Evolutionary conservation across 352 stramenopile species (phyloP), one percentile per base, ranked within the genome.

Genomic region (Phytophthora sojae): DNA sequence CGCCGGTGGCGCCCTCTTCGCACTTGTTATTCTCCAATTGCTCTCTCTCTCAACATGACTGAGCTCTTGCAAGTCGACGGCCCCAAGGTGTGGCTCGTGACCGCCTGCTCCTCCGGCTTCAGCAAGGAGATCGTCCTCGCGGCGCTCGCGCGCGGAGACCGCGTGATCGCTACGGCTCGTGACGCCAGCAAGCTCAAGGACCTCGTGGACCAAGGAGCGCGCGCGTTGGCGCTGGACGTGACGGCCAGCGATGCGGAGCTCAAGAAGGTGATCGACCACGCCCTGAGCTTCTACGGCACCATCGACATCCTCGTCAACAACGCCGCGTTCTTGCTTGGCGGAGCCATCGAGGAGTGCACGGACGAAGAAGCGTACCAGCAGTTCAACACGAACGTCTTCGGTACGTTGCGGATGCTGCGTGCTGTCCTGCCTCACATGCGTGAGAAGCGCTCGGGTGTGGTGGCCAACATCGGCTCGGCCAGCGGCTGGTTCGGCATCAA

Each of bases 301-400:
- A 84, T 89, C 62, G 77, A 89, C 60, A 76, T 87, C 52, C 61
- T 89, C 19, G 77, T 89, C 15, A 86, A 86, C 67, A 85, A 89
- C 51, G 79, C 79, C 8, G 77, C 71, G 6, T 85, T 85, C 49
- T 52, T 79, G 50, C 75, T 83, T 9, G 69, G 78, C 17, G 81
- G 79, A 8, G 77, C 79, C 0, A 75, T 89, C 29, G 81, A 89
- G 59, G 81, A 85, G 61, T 82, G 74, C 55, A 73, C 71, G 17
- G 49, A 69, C 45, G 67, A 79, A 37, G 79, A 86, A 69, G 75
- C 69, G 6, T 69, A 66, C 45, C 30, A 72, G 15, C 69, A 77
- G 25, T 81, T 76, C 62, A 79, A 83, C 51, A 86, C 79, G 6
- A 86, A 86, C 44, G 79, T 83, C 7, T 83, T 86, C 32, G 79